Conservation (phyloP, 2,329 filamentous ascomycete species). For the Cercospora sesami region DNA sequence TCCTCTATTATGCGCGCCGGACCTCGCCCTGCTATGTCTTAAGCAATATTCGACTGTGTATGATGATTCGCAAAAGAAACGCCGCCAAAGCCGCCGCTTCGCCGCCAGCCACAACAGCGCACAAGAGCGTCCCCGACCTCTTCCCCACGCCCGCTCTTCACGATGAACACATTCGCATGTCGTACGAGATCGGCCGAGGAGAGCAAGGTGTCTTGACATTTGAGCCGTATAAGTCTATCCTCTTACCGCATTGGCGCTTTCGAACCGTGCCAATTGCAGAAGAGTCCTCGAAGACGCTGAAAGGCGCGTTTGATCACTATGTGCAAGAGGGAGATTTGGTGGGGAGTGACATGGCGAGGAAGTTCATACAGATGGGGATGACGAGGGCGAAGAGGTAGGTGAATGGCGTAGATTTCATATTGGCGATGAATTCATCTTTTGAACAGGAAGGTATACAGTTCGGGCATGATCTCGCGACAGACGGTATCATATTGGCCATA, state of each 20-base stretch:
- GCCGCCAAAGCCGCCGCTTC: neutral
- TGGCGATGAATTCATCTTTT: too few relatives aligned
- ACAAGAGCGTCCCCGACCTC: neutral
- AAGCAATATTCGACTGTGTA: too few relatives aligned
- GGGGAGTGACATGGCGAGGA: conserved; percentile 64
- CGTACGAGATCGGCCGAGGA: conserved; percentile 60
- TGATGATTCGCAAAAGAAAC: conserved; percentile 5
- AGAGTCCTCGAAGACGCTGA: conserved; percentile 52
- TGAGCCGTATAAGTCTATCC: conserved; percentile 62
- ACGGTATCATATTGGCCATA: too few relatives aligned
- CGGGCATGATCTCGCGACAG: too few relatives aligned
- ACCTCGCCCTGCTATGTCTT: neutral
- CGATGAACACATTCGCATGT: conserved; percentile 45
- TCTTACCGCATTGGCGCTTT: conserved; percentile 63
- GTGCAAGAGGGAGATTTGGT: conserved; percentile 57
- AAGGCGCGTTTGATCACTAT: conserved; percentile 55
- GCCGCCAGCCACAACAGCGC: neutral
- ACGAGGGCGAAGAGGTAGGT: conserved; percentile 52
- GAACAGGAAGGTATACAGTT: too few relatives aligned
- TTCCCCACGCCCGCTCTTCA: conserved; percentile 34
- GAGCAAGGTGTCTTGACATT: conserved; percentile 63
- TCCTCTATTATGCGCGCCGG: neutral
- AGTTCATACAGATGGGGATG: conserved; percentile 68
- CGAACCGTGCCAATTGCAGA: conserved; percentile 54
- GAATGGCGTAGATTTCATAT: neutral